Evolutionary conservation across 2,329 filamentous ascomycete genomes (phyloP).

Genomic region (Ascochyta fabae): DNA sequence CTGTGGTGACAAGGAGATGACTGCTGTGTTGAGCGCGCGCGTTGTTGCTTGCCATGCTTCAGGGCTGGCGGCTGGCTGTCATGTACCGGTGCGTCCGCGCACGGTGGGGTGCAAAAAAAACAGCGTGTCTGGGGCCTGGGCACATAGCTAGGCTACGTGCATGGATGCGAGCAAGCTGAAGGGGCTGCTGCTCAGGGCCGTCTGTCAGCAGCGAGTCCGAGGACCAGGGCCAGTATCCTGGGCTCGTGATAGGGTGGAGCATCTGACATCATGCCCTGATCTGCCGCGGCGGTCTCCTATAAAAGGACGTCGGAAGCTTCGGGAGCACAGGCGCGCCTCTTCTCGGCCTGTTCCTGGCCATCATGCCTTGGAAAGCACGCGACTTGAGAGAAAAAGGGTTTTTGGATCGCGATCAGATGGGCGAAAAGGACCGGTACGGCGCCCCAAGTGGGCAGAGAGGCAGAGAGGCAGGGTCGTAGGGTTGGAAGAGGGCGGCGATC

Average conservation of each 20-base stretch:
- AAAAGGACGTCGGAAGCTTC: slow-evolving; percentile 6
- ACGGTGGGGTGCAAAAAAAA: no score
- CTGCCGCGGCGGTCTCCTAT: not conserved
- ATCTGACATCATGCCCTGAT: slow-evolving; percentile 10
- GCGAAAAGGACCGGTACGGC: slow-evolving; percentile 9
- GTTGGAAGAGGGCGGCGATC: slow-evolving; percentile 19
- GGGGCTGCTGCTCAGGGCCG: no score
- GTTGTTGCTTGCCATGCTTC: not conserved
- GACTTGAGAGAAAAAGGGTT: slow-evolving; percentile 2
- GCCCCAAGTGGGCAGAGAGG: not conserved
- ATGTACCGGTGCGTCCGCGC: no score
- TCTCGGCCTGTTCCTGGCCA: slow-evolving; percentile 16
- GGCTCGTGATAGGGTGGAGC: not conserved
- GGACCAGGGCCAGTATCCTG: no score
- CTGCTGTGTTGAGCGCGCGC: not conserved
- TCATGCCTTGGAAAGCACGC: slow-evolving; percentile 5
- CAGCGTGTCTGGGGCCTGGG: no score
- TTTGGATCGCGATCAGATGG: slow-evolving; percentile 8
- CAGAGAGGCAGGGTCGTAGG: slow-evolving; percentile 1
- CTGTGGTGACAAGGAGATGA: slow-evolving; percentile 10
- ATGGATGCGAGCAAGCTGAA: no score
- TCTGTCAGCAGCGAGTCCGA: no score
- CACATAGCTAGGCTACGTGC: no score
- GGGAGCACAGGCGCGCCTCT: slow-evolving; percentile 5
- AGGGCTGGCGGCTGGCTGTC: no score